Evolutionary conservation across 1,284 basidiomycete species (phyloP).

Genomic region (Fomes fomentarius): DNA sequence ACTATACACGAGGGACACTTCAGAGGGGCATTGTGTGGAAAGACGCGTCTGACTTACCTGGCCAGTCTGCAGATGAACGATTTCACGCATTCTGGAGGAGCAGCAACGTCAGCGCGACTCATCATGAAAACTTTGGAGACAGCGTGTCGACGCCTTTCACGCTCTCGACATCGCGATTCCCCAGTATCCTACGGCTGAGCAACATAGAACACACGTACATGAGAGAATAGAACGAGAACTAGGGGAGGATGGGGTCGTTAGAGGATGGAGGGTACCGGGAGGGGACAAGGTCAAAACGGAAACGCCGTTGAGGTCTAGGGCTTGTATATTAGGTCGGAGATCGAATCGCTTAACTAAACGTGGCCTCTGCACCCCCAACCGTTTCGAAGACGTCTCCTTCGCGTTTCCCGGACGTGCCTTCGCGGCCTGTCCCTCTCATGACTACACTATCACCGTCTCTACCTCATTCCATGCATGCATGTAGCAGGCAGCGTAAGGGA

Average conservation of each 20-base stretch:
- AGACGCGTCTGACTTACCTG: constrained; percentile 59
- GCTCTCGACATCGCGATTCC: not conserved
- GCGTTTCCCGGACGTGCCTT: not conserved
- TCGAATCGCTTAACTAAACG: constrained; percentile 25
- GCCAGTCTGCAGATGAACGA: constrained; percentile 96
- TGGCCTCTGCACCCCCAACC: constrained; percentile 16
- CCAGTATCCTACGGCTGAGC: not conserved
- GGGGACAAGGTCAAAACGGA: constrained; percentile 34
- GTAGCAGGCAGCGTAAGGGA: too few relatives aligned
- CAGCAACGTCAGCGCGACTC: constrained; percentile 35
- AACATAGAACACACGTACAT: constrained; percentile 31
- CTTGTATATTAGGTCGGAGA: constrained; percentile 29
- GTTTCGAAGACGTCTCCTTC: constrained; percentile 3
- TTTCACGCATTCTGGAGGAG: constrained; percentile 86
- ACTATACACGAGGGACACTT: constrained; percentile 49
- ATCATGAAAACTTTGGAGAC: constrained; percentile 19
- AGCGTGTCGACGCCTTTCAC: constrained; percentile 4
- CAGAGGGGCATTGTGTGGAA: constrained; percentile 25
- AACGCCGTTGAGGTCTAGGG: constrained; percentile 32
- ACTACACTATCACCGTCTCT: not conserved
- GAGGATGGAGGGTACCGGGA: constrained; percentile 32
- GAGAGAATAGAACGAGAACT: constrained; percentile 28
- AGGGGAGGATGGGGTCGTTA: constrained; percentile 29
- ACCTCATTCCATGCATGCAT: not conserved
- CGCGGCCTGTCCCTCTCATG: not conserved